Evolutionary conservation across 169 alveolate species (phyloP).

Genomic region (Plasmodium falciparum): DNA sequence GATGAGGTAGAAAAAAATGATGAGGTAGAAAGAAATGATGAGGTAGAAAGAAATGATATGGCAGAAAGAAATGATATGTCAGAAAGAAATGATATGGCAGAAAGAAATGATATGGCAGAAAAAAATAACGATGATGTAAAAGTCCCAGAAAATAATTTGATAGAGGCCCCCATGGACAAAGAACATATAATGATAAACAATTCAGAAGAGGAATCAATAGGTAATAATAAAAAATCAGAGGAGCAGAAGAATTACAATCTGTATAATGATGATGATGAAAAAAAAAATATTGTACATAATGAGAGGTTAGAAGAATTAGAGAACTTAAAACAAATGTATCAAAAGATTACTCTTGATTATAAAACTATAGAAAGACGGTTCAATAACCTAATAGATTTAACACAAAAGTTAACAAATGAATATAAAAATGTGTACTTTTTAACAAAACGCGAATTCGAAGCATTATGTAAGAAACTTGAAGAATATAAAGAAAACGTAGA

Average conservation of each 20-base stretch:
- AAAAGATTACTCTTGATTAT: conserved; percentile 44
- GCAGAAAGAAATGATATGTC: no score
- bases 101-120: not conserved
- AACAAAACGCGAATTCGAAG: conserved; percentile 69
- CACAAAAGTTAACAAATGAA: conserved; percentile 72
- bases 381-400: conserved; percentile 68
- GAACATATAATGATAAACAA: not conserved
- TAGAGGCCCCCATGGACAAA: no score
- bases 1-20: not conserved
- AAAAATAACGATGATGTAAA: no score
- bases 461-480: conserved; percentile 52
- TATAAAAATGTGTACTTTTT: conserved; percentile 72
- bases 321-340: conserved; percentile 26
- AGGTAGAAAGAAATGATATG: not conserved
- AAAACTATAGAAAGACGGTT: conserved; percentile 71
- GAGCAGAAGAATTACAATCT: not conserved
- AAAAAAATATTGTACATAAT: not conserved
- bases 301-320: conserved; percentile 25
- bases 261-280: not conserved
- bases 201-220: not conserved
- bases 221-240: not conserved
- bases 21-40: no score
- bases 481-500: conserved; percentile 59
- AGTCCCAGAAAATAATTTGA: no score
- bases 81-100: not conserved